Percentiles rank a stretch among this genome's conserved stretches.
These are phyloP conservation scores for Dictyostelium discoideum DNA, from an alignment of 78 protist species.

Conservation along the genomic window DNA sequence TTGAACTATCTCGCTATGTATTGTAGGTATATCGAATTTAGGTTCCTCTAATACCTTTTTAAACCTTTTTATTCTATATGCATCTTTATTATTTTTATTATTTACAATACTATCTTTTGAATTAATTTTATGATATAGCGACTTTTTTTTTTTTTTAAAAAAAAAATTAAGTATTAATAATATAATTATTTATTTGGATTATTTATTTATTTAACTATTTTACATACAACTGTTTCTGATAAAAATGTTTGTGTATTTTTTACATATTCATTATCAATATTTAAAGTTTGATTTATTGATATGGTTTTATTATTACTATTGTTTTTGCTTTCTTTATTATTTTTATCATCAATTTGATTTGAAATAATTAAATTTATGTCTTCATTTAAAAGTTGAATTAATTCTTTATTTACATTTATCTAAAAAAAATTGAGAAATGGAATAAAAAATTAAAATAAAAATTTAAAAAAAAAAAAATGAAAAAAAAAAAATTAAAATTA, in stretches of 20 bases:
- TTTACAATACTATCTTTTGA: not conserved
- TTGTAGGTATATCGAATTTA: not conserved
- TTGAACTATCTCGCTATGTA: constrained; percentile 11
- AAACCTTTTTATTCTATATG: constrained; percentile 2
- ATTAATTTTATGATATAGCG: constrained; percentile 10
- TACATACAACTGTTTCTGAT: constrained; percentile 10
- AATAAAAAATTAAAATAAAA: too few species aligned
- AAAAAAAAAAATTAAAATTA: too few species aligned
- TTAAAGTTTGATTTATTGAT: not conserved
- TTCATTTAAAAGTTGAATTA: constrained; percentile 10
- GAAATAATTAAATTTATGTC: constrained; percentile 16
- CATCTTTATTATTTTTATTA: not conserved
- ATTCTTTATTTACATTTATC: constrained; percentile 17
- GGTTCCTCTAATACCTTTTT: not conserved
- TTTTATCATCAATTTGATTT: not conserved
- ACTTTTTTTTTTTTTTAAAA: too few species aligned
- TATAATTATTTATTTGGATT: not conserved
- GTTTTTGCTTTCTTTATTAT: not conserved
- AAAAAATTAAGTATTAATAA: not conserved
- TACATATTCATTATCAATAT: not conserved
- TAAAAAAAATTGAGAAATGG: not conserved
- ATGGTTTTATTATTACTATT: not conserved
- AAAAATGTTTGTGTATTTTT: constrained; percentile 12
- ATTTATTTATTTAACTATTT: not conserved
- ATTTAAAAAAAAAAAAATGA: too few species aligned